Conservation (phyloP, 805 yeast genomes). For the Candida pini region DNA sequence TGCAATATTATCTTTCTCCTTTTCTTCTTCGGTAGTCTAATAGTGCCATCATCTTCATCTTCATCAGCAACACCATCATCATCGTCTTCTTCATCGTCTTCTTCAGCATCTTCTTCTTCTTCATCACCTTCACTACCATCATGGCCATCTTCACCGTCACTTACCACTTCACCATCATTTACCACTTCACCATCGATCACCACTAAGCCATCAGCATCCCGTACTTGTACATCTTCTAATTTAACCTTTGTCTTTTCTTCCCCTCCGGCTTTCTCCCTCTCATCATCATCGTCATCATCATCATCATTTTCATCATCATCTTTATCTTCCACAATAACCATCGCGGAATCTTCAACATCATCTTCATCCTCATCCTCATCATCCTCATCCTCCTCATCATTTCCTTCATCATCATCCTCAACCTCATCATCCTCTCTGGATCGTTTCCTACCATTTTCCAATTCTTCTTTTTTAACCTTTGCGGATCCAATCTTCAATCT, state of each 20-base stretch:
- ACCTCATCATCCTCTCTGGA: not conserved
- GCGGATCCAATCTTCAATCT: conserved; percentile 4
- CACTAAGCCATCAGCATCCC: not conserved
- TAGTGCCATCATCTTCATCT: conserved; percentile 1
- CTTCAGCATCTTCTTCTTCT: not conserved
- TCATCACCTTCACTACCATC: no score
- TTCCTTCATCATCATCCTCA: not conserved
- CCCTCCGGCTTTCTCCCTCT: not conserved
- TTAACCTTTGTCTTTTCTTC: conserved; percentile 1
- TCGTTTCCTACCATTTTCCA: not conserved
- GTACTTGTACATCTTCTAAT: not conserved
- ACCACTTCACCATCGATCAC: conserved; percentile 14
- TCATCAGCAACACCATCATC: conserved; percentile 11
- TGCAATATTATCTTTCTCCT: conserved; percentile 2
- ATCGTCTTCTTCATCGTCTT: conserved; percentile 3
- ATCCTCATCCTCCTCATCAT: conserved; percentile 2
- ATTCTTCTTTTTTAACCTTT: conserved; percentile 3
- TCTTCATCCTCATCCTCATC: conserved; percentile 19
- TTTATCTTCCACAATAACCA: conserved; percentile 8
- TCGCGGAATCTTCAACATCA: conserved; percentile 12
- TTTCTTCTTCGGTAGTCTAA: not conserved
- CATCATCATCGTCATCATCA: conserved; percentile 2
- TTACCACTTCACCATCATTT: no score
- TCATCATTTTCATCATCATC: conserved; percentile 8
- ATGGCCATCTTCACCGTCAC: not conserved